Base-by-base conservation (phyloP, 768 basidiomycete species). In the Serpula lacrymans region DNA sequence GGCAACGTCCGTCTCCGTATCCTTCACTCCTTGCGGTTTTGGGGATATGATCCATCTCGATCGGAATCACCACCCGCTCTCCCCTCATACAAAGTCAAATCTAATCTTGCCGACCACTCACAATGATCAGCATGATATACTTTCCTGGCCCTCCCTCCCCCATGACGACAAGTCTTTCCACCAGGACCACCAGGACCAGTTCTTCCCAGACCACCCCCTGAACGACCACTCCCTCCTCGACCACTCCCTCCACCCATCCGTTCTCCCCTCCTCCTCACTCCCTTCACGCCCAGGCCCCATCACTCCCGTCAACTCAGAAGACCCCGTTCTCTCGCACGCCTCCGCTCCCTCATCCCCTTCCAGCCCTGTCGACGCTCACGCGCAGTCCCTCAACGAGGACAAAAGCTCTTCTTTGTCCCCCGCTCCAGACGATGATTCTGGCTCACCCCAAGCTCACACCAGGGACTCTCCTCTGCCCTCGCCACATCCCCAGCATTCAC, bases 351-450 rank as follows among this genome's bases (percentile, higher is more conserved):
- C 57, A 9, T 41, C 54, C 18, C 48, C 50, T 26, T 41, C 55
- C 17, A 54, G 42, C 42, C 51, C 57, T 17, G 45, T 48, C 24
- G 58, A 62, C 55, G 42, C 47, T 35, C 55, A 55, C 36, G 50
- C 56, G 29, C 46, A 55, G 22, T 57, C 62, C 21, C 57, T 65
- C 6, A 42, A 48, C 20, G 57, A 67, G 28, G 73, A 79, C 62
- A 66, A 67, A 51, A 72, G 68, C 52, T 82, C 80, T 1, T 76
- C 78, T 21, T 64, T 81, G 33, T 79, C 80, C 14, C 78, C 79
- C 18, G 65, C 71, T 0, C 77, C 79, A 23, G 72, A 73, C 32
- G n/a, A n/a, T n/a, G n/a, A n/a, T n/a, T 58, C 68, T 6, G 62
- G 56, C 22, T 70, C 72, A 1, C 67, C 67, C 13, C 55, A 52